Evolutionary conservation across 345 rosid species (phyloP).

Genomic region (Corymbia maculata): DNA sequence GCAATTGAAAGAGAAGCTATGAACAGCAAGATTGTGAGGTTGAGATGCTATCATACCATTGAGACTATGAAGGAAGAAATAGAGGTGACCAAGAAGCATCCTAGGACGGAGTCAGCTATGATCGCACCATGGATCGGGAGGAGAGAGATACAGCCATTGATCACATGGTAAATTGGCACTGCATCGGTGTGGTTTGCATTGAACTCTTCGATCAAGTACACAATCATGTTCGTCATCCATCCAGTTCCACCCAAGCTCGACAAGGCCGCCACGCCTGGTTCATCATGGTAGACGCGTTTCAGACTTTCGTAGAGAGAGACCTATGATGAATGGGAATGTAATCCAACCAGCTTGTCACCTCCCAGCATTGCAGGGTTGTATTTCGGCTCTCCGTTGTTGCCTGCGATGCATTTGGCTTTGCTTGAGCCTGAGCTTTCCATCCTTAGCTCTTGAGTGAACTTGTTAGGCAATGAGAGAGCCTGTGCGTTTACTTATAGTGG

Average conservation of each 20-base stretch:
- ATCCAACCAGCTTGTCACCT: constrained; percentile 31
- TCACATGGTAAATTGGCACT: constrained; percentile 7
- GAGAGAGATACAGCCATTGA: constrained; percentile 5
- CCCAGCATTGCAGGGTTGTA: neutral
- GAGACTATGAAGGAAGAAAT: constrained; percentile 21
- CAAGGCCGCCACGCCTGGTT: neutral
- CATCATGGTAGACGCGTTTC: neutral
- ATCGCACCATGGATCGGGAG: constrained; percentile 10
- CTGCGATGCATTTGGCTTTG: neutral
- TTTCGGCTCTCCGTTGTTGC: neutral
- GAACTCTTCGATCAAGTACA: constrained; percentile 18
- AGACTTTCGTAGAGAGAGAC: constrained; percentile 3
- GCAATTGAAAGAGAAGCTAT: neutral
- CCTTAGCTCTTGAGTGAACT: neutral
- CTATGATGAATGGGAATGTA: constrained; percentile 41
- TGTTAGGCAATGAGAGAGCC: neutral
- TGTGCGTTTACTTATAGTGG: neutral
- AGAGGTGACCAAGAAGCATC: constrained; percentile 16
- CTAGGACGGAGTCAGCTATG: constrained; percentile 33
- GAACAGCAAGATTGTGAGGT: neutral
- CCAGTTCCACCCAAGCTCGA: constrained; percentile 6
- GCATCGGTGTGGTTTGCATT: constrained; percentile 11
- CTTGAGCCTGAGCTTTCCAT: neutral
- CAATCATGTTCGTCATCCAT: constrained; percentile 19
- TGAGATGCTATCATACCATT: constrained; percentile 6